Conservation (phyloP, 2,329 filamentous ascomycete genomes). For the Hirsutella rhossiliensis region DNA sequence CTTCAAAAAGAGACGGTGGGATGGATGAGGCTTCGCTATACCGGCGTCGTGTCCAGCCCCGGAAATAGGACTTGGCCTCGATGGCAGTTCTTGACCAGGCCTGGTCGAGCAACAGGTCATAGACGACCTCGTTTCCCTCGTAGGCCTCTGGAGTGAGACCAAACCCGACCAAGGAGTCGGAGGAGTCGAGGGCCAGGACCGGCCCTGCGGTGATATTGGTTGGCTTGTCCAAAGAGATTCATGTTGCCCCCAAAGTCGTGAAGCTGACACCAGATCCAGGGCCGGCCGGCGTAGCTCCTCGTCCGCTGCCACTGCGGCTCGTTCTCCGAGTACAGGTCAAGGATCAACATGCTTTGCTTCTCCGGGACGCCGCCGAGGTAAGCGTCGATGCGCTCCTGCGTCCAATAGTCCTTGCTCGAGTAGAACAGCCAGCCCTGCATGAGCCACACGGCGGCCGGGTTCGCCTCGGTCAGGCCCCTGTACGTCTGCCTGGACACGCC, state of each 20-base stretch:
- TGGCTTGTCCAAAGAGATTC: conserved; percentile 36
- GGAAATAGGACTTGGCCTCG: conserved; percentile 31
- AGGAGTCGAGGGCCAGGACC: conserved; percentile 28
- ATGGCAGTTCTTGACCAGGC: conserved; percentile 32
- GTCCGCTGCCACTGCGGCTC: conserved; percentile 38
- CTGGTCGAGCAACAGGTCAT: conserved; percentile 36
- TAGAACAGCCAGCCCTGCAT: conserved; percentile 41
- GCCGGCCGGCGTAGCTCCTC: conserved; percentile 35
- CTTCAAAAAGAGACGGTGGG: conserved; percentile 22
- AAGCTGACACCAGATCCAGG: conserved; percentile 42
- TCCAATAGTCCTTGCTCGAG: conserved; percentile 29
- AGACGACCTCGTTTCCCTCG: conserved; percentile 40
- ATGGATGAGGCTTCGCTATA: conserved; percentile 20
- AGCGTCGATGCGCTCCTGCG: conserved; percentile 30
- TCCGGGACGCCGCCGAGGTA: conserved; percentile 32
- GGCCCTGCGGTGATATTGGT: conserved; percentile 34
- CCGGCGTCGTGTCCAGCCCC: conserved; percentile 28
- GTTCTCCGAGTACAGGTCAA: conserved; percentile 37
- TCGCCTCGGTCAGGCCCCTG: conserved; percentile 32
- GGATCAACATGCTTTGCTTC: conserved; percentile 33
- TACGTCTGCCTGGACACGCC: conserved; percentile 23
- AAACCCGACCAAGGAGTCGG: conserved; percentile 30
- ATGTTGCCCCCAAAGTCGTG: conserved; percentile 37
- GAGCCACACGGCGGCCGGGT: conserved; percentile 36
- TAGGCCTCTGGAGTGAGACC: conserved; percentile 37